Percentiles rank a stretch among this genome's conserved stretches.
phyloP scores from a whole-genome alignment of 1,139 yeast genomes.

The Geotrichum carabidarum region DNA sequence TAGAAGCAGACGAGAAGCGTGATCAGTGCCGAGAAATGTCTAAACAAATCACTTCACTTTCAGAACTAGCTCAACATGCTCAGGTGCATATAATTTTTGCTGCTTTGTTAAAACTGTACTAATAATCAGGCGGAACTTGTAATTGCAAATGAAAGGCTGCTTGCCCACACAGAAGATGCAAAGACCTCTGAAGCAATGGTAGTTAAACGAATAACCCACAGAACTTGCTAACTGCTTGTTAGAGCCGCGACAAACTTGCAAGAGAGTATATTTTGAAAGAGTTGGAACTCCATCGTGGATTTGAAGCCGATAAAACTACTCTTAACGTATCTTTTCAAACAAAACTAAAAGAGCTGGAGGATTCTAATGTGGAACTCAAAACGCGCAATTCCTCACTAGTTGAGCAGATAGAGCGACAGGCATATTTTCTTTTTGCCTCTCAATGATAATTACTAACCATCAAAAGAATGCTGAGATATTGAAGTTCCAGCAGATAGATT shows the following conservation, averaged over 20 bases:
- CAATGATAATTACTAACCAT: background rate
- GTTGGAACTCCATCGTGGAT: slow-evolving; percentile 16
- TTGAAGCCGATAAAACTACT: slow-evolving; percentile 17
- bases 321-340: slow-evolving; percentile 2
- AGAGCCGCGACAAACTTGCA: slow-evolving; percentile 16
- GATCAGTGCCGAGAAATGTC: slow-evolving; percentile 16
- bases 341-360: slow-evolving; percentile 7
- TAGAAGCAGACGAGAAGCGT: slow-evolving; percentile 15
- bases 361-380: slow-evolving; percentile 10
- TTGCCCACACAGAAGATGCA: slow-evolving; percentile 14
- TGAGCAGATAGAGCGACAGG: slow-evolving; percentile 13
- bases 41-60: slow-evolving; percentile 11
- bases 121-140: slow-evolving; percentile 10
- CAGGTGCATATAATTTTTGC: slow-evolving; percentile 4
- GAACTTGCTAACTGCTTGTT: background rate
- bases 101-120: background rate
- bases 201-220: background rate
- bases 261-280: slow-evolving; percentile 16
- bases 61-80: slow-evolving; percentile 16
- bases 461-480: background rate
- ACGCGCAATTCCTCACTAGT: background rate
- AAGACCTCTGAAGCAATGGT: slow-evolving; percentile 12
- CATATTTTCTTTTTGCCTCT: background rate
- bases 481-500: slow-evolving; percentile 11
- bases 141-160: slow-evolving; percentile 12